Base-by-base conservation (phyloP, 1,284 basidiomycete genomes). In the Sporisorium sorghi region DNA sequence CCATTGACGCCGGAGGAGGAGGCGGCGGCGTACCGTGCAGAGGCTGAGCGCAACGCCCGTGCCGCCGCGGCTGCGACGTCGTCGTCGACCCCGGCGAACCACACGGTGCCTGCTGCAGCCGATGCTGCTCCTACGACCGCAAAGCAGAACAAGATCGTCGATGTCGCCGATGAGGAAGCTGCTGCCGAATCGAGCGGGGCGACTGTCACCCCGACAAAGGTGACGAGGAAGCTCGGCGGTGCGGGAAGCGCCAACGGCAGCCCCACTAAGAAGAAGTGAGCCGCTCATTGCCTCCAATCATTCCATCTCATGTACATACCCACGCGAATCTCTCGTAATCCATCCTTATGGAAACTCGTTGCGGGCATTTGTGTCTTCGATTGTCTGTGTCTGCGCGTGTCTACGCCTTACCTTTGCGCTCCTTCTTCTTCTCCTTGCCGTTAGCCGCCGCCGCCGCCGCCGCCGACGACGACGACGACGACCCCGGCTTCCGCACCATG, bases 1-100 rank as follows among this genome's bases (percentile, higher is more conserved):
- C 77, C 77, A 0, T 53, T 77, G 14, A 50, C 53, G 11, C 71
- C 71, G 8, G 74, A 79, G 48, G 74, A 79, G 32, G 75, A 76
- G 42, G 73, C 69, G 1, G 73, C 73, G 0, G 61, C 58, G 7
- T 62, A 68, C 53, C 33, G 68, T 15, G 73, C 73, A 4, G 68
- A 72, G 43, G 59, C 64, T 0, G 68, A 76, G 39, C 39, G 67
- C 15, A 70, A 58, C 14, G 67, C 67, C 2, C 51, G 62, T 21
- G 61, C 54, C 6, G 58, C 57, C 9, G 54, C 58, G 3, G 59
- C 60, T 30, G 50, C 43, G 1, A n/a, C n/a, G 3, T 8, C 40
- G 39, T 43, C 62, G 9, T 37, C 63, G 33, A 37, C 33, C 12
- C 33, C 21, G 8, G 30, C 44, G 12, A 44, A 44, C 23, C 23